Conservation (phyloP, 768 basidiomycete genomes). For the Boletus subcaerulescens region DNA sequence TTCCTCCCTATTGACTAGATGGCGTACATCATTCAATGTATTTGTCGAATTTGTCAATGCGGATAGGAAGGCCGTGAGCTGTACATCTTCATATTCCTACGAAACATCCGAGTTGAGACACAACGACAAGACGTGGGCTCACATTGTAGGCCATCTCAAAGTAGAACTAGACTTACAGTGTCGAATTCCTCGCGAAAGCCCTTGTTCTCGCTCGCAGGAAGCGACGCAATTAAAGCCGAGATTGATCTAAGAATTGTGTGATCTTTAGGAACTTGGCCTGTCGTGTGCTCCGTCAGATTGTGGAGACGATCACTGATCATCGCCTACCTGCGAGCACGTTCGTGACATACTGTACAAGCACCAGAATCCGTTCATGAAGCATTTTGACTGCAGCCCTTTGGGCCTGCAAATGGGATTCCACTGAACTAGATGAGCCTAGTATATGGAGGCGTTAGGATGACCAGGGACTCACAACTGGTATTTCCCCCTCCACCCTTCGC, state of each 20-base stretch:
- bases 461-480: conserved; percentile 61
- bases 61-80: conserved; percentile 85
- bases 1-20: not conserved
- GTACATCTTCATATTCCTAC: conserved; percentile 95
- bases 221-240: conserved; percentile 79
- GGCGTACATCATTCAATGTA: conserved; percentile 81
- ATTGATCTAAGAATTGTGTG: conserved; percentile 80
- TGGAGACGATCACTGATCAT: not conserved
- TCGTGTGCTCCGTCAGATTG: not conserved
- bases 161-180: conserved; percentile 50
- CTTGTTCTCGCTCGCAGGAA: conserved; percentile 83
- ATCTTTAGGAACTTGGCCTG: conserved; percentile 75
- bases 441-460: not conserved
- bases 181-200: conserved; percentile 87
- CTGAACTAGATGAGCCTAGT: conserved; percentile 39
- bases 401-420: conserved; percentile 86
- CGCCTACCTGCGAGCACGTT: conserved; percentile 68
- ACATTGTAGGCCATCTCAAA: not conserved
- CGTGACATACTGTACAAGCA: conserved; percentile 84
- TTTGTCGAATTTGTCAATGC: conserved; percentile 86
- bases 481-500: conserved; percentile 82
- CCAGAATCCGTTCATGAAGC: conserved; percentile 86
- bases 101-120: not conserved
- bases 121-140: not conserved
- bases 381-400: conserved; percentile 95